These are phyloP conservation scores for Chaetomium fimeti DNA, from an alignment of 495 filamentous ascomycete genomes.

Conservation along the genomic window DNA sequence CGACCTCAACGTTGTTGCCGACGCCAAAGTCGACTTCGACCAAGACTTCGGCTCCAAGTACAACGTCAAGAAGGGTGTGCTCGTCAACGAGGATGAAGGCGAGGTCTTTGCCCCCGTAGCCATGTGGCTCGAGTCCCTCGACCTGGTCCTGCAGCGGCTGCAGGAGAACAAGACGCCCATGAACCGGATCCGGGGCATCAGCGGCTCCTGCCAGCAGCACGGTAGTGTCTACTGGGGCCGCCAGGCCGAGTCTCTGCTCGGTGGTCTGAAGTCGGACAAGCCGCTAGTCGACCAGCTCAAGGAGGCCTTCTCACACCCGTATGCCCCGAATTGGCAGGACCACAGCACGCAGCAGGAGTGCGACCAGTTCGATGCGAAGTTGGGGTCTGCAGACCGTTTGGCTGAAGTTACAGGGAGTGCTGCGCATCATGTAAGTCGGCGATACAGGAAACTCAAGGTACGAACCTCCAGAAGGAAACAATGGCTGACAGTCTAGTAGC, in stretches of 20 bases:
- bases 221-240: conserved; percentile 88
- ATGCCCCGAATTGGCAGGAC: conserved; percentile 97
- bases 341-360: conserved; percentile 89
- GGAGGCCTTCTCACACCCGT: conserved; percentile 77
- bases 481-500: conserved; percentile 53
- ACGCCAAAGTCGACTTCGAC: conserved; percentile 75
- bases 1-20: conserved; percentile 68
- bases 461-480: neutral
- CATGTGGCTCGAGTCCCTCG: conserved; percentile 90
- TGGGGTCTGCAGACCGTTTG: conserved; percentile 64
- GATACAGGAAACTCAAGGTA: neutral
- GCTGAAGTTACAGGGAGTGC: conserved; percentile 83
- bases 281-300: conserved; percentile 66
- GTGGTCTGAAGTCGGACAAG: conserved; percentile 56
- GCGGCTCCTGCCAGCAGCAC: conserved; percentile 93
- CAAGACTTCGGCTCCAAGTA: conserved; percentile 73
- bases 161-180: conserved; percentile 75
- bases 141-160: conserved; percentile 74
- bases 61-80: conserved; percentile 82
- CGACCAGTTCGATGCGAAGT: conserved; percentile 73
- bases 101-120: conserved; percentile 92
- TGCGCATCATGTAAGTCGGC: conserved; percentile 78
- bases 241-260: conserved; percentile 65
- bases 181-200: conserved; percentile 72
- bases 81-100: conserved; percentile 71